Evolutionary conservation across 805 yeast species (phyloP).

Genomic region (Metschnikowia proteae): DNA sequence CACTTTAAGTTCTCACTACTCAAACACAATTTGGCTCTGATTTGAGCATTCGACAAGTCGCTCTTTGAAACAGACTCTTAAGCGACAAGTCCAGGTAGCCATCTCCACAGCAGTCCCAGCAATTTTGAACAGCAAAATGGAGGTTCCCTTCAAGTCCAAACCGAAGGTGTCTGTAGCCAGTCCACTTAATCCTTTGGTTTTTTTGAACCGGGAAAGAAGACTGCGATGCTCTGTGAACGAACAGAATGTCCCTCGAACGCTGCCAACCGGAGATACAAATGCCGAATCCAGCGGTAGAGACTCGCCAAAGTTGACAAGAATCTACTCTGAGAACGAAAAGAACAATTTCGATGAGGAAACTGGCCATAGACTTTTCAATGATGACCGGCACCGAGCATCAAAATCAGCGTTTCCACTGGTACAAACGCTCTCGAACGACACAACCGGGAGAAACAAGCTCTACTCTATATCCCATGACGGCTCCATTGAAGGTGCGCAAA

Average conservation of each 20-base stretch:
- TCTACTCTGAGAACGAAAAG: conserved; percentile 64
- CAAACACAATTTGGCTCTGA: not conserved
- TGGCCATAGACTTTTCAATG: conserved; percentile 53
- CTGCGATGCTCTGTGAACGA: conserved; percentile 8
- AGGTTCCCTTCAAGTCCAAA: conserved; percentile 38
- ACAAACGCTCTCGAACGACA: not conserved
- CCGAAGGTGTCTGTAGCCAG: conserved; percentile 32
- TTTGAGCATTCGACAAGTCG: not conserved
- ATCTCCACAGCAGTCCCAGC: not conserved
- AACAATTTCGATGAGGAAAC: conserved; percentile 53
- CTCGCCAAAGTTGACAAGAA: conserved; percentile 41
- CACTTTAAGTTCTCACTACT: not conserved
- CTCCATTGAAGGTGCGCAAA: conserved; percentile 16
- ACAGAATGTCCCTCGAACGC: not conserved
- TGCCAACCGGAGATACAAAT: not conserved
- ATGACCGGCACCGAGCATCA: conserved; percentile 47
- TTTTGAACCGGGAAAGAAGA: conserved; percentile 4
- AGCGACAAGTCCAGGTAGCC: not conserved
- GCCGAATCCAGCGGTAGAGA: conserved; percentile 9
- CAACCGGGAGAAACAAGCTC: conserved; percentile 16
- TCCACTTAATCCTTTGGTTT: conserved; percentile 10
- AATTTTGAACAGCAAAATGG: conserved; percentile 21
- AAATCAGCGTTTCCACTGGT: conserved; percentile 17
- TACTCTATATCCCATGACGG: conserved; percentile 32
- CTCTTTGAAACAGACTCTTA: not conserved